Conservation (phyloP, 768 basidiomycete species). For the Daedaleopsis nitida region DNA sequence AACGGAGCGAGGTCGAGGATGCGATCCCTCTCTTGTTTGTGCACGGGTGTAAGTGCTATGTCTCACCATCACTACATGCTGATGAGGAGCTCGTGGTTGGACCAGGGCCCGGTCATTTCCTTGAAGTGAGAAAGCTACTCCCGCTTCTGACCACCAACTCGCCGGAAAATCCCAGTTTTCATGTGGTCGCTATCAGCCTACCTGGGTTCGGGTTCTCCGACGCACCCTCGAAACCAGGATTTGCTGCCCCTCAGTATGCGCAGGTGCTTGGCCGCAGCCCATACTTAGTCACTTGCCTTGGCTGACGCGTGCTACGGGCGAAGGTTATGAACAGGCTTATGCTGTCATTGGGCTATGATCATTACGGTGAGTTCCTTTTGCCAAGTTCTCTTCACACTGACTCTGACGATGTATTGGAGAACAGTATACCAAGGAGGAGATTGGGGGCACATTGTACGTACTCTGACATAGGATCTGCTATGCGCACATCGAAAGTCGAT, state of each 20-base stretch:
- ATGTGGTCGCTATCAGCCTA: slow-evolving; percentile 60
- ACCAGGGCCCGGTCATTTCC: slow-evolving; percentile 63
- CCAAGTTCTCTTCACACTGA: background rate
- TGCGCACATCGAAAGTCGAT: background rate
- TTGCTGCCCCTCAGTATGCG: slow-evolving; percentile 50
- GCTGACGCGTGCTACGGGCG: background rate
- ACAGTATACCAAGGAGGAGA: slow-evolving; percentile 53
- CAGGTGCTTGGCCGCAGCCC: slow-evolving; percentile 40
- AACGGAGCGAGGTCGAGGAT: slow-evolving; percentile 40
- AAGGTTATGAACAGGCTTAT: slow-evolving; percentile 31
- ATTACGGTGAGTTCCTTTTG: slow-evolving; percentile 22
- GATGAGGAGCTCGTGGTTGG: no score
- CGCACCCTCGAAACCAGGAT: slow-evolving; percentile 54
- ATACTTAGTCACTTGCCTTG: background rate
- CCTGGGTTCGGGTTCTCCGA: slow-evolving; percentile 68
- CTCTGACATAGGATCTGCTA: background rate
- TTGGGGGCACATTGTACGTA: slow-evolving; percentile 43
- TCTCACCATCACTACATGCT: background rate
- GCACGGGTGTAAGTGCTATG: slow-evolving; percentile 51
- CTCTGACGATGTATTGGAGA: background rate
- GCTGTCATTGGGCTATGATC: slow-evolving; percentile 29
- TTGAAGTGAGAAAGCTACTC: slow-evolving; percentile 59
- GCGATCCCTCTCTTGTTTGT: slow-evolving; percentile 47
- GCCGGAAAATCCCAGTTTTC: slow-evolving; percentile 54
- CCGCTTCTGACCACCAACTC: slow-evolving; percentile 48